Conservation (phyloP, 257 asterid species). For the Petunia secreta region DNA sequence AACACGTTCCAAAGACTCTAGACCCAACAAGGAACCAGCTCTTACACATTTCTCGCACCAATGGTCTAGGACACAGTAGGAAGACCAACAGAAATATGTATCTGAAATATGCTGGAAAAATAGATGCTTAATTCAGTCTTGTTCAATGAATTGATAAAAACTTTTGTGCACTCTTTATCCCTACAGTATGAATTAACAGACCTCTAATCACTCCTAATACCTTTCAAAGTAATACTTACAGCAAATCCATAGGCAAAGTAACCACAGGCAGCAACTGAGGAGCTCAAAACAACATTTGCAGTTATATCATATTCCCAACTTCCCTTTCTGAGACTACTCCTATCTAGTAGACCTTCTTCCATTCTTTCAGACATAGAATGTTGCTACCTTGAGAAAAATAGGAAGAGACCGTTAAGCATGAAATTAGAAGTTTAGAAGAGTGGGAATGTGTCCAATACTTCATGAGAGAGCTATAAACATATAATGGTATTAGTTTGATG, state of each 20-base stretch:
- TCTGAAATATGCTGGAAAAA: background rate
- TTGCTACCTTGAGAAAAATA: background rate
- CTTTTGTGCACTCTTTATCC: background rate
- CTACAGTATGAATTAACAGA: background rate
- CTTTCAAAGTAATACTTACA: constrained; percentile 28
- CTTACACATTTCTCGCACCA: background rate
- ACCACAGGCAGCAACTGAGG: constrained; percentile 32
- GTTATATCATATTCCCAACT: constrained; percentile 1
- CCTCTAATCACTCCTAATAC: background rate
- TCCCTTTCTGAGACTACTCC: constrained; percentile 1
- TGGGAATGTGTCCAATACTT: constrained; percentile 1
- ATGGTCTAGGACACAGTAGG: background rate
- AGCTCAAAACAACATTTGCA: constrained; percentile 25
- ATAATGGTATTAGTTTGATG: background rate
- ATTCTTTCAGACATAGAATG: background rate
- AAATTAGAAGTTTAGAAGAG: background rate
- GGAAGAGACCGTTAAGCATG: background rate
- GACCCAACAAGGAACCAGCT: background rate
- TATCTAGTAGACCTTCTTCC: constrained; percentile 17
- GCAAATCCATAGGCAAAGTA: constrained; percentile 36
- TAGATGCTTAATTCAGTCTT: constrained; percentile 15
- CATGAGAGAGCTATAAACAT: background rate
- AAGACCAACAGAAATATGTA: background rate
- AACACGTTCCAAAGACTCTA: background rate
- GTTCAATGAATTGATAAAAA: background rate